These are phyloP conservation scores for Diplogelasinospora grovesii DNA, from an alignment of 495 filamentous ascomycete genomes.

Conservation along the genomic window DNA sequence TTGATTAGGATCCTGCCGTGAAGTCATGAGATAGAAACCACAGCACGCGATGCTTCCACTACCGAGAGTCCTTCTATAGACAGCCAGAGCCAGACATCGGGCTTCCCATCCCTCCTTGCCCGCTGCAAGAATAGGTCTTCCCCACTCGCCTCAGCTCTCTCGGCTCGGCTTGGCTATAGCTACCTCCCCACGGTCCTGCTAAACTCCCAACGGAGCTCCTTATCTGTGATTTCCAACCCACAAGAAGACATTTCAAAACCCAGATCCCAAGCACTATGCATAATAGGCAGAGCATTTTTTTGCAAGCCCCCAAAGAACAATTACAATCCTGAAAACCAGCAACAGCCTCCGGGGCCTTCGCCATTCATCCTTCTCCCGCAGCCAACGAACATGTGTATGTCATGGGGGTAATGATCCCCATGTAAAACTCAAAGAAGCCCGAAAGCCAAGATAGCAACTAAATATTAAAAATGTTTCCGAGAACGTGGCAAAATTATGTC, in stretches of 20 bases:
- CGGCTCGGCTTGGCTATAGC: background rate
- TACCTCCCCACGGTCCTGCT: background rate
- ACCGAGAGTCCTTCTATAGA: conserved; percentile 20
- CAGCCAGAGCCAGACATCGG: conserved; percentile 7
- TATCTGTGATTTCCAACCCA: background rate
- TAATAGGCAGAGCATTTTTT: no score
- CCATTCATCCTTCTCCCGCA: conserved; percentile 36
- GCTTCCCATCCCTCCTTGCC: background rate
- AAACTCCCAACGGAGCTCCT: background rate
- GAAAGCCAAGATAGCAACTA: conserved; percentile 22
- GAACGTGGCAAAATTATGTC: conserved; percentile 12
- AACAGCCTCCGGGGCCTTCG: conserved; percentile 41
- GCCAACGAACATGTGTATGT: conserved; percentile 26
- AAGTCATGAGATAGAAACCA: conserved; percentile 34
- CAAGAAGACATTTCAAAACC: conserved; percentile 30
- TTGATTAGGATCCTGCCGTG: conserved; percentile 37
- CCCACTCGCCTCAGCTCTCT: background rate
- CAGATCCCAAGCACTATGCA: no score
- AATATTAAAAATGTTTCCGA: conserved; percentile 25
- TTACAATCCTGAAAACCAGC: conserved; percentile 37
- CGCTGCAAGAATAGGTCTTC: background rate
- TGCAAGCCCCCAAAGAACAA: conserved; percentile 15
- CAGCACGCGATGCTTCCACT: no score
- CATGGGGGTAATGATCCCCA: conserved; percentile 8
- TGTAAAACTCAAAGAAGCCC: conserved; percentile 2